Conservation (phyloP, 2,329 filamentous ascomycete genomes). For the Cryphonectria radicalis region DNA sequence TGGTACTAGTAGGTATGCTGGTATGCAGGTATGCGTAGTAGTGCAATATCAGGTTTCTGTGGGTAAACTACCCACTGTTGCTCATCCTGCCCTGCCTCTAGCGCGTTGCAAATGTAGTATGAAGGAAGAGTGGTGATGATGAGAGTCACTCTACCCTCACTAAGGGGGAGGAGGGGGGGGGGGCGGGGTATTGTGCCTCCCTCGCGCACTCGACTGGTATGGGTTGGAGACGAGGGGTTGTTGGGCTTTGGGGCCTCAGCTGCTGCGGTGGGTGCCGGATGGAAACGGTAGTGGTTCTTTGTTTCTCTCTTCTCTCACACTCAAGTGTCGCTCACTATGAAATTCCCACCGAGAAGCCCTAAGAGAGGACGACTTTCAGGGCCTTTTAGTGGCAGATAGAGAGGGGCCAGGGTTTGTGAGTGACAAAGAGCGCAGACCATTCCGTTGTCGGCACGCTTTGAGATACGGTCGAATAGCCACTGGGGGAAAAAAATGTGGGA, state of each 20-base stretch:
- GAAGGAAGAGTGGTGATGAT: not conserved
- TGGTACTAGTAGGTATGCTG: not conserved
- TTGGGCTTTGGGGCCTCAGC: not conserved
- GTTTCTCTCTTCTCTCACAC: not conserved
- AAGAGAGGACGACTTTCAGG: not conserved
- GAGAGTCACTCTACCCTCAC: not conserved
- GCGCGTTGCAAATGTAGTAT: not conserved
- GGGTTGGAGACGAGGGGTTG: not conserved
- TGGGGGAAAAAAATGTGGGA: not conserved
- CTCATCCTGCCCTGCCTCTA: constrained; percentile 13
- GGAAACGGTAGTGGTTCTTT: not conserved
- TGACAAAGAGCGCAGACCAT: not conserved
- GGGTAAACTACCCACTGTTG: constrained; percentile 3
- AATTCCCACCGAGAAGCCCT: not conserved
- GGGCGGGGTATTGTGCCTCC: not conserved
- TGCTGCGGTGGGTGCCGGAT: not conserved
- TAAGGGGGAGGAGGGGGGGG: not conserved
- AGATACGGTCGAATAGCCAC: not conserved
- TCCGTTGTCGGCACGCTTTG: not conserved
- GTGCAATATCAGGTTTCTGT: constrained; percentile 8
- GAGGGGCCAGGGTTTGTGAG: not conserved
- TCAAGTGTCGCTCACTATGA: not conserved
- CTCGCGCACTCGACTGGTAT: not conserved
- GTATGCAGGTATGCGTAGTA: not conserved
- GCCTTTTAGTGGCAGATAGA: not conserved